phyloP scores from a whole-genome alignment of 768 basidiomycete species.

The Leccinum longicurvipes region DNA sequence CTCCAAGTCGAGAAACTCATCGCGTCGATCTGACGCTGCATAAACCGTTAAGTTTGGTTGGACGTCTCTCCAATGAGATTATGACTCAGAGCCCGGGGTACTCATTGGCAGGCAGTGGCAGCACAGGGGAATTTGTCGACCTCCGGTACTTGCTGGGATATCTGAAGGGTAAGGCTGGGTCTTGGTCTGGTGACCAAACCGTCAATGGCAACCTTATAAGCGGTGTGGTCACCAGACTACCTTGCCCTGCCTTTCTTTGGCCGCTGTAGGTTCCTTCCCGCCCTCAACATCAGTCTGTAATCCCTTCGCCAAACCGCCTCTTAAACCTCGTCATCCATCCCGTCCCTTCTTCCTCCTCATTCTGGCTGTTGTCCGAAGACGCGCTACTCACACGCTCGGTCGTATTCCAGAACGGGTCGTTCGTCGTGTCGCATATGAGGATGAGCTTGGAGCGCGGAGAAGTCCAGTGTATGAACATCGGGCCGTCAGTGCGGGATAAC shows the following conservation, averaged over 20 bases:
- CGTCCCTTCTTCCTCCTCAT: constrained; percentile 67
- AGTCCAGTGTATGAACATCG: constrained; percentile 83
- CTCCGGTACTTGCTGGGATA: too few relatives aligned
- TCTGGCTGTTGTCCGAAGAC: constrained; percentile 41
- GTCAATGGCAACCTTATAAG: too few relatives aligned
- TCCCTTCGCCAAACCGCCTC: constrained; percentile 59
- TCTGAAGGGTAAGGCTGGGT: too few relatives aligned
- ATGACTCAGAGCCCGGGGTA: too few relatives aligned
- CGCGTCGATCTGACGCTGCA: too few relatives aligned
- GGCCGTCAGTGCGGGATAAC: constrained; percentile 88
- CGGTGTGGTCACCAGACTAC: too few relatives aligned
- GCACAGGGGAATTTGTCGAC: too few relatives aligned
- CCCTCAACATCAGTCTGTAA: constrained; percentile 31
- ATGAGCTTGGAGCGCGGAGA: constrained; percentile 76
- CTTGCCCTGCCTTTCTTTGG: constrained; percentile 21
- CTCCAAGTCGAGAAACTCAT: too few relatives aligned
- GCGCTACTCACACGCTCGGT: constrained; percentile 49
- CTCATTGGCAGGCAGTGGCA: too few relatives aligned
- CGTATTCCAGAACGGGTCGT: constrained; percentile 85
- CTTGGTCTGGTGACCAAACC: too few relatives aligned
- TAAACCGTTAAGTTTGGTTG: too few relatives aligned
- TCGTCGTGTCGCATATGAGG: constrained; percentile 84
- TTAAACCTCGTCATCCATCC: constrained; percentile 83
- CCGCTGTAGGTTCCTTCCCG: constrained; percentile 26
- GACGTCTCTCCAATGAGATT: too few relatives aligned